Conservation (phyloP, 768 basidiomycete species). For the Mycena belliarum region DNA sequence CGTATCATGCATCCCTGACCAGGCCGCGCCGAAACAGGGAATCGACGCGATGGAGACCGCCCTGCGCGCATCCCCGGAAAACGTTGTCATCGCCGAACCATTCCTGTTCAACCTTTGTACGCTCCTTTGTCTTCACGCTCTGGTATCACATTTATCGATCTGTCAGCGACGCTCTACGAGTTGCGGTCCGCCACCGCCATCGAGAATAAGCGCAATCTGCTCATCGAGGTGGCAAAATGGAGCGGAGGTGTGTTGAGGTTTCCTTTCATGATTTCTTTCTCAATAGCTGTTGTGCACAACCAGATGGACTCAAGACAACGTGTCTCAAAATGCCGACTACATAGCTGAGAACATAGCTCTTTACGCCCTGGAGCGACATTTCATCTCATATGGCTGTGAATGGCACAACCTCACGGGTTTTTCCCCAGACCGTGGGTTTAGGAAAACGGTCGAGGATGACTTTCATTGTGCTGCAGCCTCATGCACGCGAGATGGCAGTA, state of each 20-base stretch:
- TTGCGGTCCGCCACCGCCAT: slow-evolving; percentile 70
- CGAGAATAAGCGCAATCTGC: slow-evolving; percentile 74
- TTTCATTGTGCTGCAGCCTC: no score
- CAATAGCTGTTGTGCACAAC: no score
- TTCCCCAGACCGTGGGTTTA: no score
- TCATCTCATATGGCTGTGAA: no score
- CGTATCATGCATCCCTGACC: not conserved
- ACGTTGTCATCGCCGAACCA: slow-evolving; percentile 76
- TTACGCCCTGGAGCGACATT: no score
- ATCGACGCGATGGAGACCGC: slow-evolving; percentile 70
- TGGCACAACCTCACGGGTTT: no score
- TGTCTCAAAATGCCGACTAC: slow-evolving; percentile 80
- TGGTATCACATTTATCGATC: not conserved
- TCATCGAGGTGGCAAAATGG: slow-evolving; percentile 81
- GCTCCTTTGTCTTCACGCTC: slow-evolving; percentile 20
- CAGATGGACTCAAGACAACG: slow-evolving; percentile 73
- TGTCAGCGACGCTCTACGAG: slow-evolving; percentile 78
- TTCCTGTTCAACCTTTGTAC: slow-evolving; percentile 84
- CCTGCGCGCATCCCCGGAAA: slow-evolving; percentile 63
- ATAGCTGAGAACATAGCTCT: no score
- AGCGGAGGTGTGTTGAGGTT: slow-evolving; percentile 46
- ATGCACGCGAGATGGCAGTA: no score
- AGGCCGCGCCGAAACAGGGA: slow-evolving; percentile 41
- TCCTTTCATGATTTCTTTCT: no score
- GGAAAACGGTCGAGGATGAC: no score